Evolutionary conservation across 768 basidiomycete species (phyloP).

Genomic region (Boletus coccyginus): DNA sequence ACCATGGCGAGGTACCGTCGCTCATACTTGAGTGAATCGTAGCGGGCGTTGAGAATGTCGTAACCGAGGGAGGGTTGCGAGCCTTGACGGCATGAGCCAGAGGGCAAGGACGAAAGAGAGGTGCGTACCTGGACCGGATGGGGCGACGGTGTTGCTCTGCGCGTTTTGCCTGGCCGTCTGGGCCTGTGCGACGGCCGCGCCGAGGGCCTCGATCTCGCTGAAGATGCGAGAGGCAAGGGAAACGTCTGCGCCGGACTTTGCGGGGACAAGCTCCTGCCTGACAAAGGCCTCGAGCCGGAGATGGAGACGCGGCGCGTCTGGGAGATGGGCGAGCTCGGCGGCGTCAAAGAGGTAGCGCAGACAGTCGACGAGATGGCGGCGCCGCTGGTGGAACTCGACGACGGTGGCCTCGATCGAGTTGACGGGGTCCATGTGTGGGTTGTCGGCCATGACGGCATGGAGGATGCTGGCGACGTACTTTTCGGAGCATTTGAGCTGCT

Average conservation of each 20-base stretch:
- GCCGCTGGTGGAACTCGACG: slow-evolving; percentile 63
- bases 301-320: slow-evolving; percentile 47
- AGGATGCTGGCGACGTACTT: slow-evolving; percentile 71
- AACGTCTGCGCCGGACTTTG: slow-evolving; percentile 36
- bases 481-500: slow-evolving; percentile 81
- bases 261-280: slow-evolving; percentile 49
- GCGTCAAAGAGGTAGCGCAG: slow-evolving; percentile 65
- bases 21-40: slow-evolving; percentile 73
- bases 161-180: slow-evolving; percentile 63
- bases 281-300: slow-evolving; percentile 55
- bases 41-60: slow-evolving; percentile 64
- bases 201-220: slow-evolving; percentile 60
- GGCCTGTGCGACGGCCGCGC: slow-evolving; percentile 49
- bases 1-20: slow-evolving; percentile 64
- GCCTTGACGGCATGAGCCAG: slow-evolving; percentile 31
- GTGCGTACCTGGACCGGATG: slow-evolving; percentile 50
- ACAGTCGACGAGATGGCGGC: slow-evolving; percentile 70
- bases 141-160: slow-evolving; percentile 50
- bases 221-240: slow-evolving; percentile 57
- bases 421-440: slow-evolving; percentile 60
- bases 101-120: not conserved
- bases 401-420: slow-evolving; percentile 64
- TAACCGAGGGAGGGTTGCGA: slow-evolving; percentile 51
- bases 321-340: slow-evolving; percentile 46
- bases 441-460: slow-evolving; percentile 57